phyloP scores from a whole-genome alignment of 164 flowering plant genomes.

The Berberis vulgaris region DNA sequence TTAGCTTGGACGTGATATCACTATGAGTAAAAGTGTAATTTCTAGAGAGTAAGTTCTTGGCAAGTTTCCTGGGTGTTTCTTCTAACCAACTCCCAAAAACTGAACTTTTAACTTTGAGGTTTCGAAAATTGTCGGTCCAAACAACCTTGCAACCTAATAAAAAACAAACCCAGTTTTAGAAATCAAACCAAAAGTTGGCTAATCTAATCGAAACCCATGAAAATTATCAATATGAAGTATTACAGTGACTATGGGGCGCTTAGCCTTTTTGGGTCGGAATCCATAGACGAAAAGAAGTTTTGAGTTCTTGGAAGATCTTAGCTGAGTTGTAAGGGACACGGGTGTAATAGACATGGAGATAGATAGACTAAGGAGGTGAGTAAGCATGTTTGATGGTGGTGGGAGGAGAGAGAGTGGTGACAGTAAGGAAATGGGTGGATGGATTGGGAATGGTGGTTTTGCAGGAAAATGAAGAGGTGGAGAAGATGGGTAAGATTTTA shows the following conservation, averaged over 20 bases:
- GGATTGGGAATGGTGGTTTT: too few species aligned
- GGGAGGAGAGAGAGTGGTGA: too few species aligned
- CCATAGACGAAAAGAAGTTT: slow-evolving; percentile 5
- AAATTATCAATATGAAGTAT: background rate
- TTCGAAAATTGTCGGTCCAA: slow-evolving; percentile 87
- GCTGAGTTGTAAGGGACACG: slow-evolving; percentile 23
- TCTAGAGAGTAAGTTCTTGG: slow-evolving; percentile 22
- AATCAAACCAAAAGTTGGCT: background rate
- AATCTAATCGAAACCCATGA: background rate
- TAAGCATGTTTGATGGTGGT: too few species aligned
- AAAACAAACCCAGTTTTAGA: background rate
- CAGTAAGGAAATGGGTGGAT: too few species aligned
- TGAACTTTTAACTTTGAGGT: slow-evolving; percentile 70
- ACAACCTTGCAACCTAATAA: slow-evolving; percentile 68
- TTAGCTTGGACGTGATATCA: slow-evolving; percentile 74
- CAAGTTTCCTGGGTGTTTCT: slow-evolving; percentile 47
- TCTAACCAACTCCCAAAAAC: slow-evolving; percentile 65
- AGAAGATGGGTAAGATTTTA: too few species aligned
- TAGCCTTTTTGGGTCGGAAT: slow-evolving; percentile 21
- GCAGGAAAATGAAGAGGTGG: too few species aligned
- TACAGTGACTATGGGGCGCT: slow-evolving; percentile 5
- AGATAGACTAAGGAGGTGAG: too few species aligned
- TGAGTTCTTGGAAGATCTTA: slow-evolving; percentile 15
- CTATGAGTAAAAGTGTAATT: slow-evolving; percentile 90
- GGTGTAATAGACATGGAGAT: too few species aligned